Evolutionary conservation across 805 yeast genomes (phyloP).

Genomic region (Yamadazyma phyllophila): DNA sequence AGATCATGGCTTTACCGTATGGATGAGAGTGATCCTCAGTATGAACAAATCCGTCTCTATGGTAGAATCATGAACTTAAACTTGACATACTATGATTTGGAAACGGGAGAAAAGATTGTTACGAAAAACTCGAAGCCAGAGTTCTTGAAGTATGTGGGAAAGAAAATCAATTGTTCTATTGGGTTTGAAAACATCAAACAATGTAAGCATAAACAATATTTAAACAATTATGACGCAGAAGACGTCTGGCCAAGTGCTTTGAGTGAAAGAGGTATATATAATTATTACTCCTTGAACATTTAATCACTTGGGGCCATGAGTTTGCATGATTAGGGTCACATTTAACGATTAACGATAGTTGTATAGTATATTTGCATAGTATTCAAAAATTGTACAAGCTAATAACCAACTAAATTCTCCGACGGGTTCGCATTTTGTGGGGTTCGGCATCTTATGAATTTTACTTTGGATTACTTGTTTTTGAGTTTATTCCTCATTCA

Average conservation of each 20-base stretch:
- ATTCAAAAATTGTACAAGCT: background rate
- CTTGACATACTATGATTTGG: conserved; percentile 57
- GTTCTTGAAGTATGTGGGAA: conserved; percentile 52
- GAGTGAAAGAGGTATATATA: conserved; percentile 53
- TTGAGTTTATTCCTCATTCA: background rate
- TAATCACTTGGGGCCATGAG: background rate
- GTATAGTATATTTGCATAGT: conserved; percentile 2
- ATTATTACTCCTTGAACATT: conserved; percentile 54
- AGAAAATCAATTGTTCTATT: conserved; percentile 53
- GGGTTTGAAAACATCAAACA: conserved; percentile 45
- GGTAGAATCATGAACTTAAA: conserved; percentile 25
- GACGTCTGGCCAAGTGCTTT: conserved; percentile 53
- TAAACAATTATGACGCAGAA: conserved; percentile 30
- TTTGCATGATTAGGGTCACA: background rate
- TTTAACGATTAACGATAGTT: conserved; percentile 4
- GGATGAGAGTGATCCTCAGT: conserved; percentile 28
- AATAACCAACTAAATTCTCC: background rate
- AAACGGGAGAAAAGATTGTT: conserved; percentile 59
- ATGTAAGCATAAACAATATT: conserved; percentile 29
- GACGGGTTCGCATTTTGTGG: conserved; percentile 2
- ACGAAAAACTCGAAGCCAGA: conserved; percentile 44
- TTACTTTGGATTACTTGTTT: background rate
- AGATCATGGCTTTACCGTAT: conserved; percentile 75
- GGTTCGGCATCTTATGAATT: background rate
- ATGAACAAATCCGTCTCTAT: conserved; percentile 21